A percentile compares a stretch with the other conserved stretches of the same genome.
Conservation (phyloP, 2,329 filamentous ascomycete species). For the Penicillium vulpinum region DNA sequence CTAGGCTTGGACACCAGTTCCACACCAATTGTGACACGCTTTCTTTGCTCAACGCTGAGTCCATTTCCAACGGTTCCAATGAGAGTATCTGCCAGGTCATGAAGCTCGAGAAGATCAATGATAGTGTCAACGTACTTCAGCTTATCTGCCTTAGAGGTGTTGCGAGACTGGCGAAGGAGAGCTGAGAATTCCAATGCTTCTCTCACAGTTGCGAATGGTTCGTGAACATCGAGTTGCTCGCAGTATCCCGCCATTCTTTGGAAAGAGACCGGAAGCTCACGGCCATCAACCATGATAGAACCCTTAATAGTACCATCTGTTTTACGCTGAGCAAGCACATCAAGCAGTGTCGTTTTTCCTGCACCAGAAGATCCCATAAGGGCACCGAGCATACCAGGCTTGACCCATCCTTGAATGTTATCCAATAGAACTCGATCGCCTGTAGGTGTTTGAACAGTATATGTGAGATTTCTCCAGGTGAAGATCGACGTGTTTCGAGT, state of each 20-base stretch:
- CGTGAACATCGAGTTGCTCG: conserved; percentile 67
- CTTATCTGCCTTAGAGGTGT: conserved; percentile 56
- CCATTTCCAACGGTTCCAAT: conserved; percentile 45
- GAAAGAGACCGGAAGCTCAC: conserved; percentile 58
- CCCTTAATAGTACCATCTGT: conserved; percentile 61
- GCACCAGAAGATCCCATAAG: conserved; percentile 77
- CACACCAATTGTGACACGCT: conserved; percentile 68
- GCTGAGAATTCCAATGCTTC: conserved; percentile 67
- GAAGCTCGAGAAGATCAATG: conserved; percentile 61
- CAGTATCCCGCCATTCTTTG: conserved; percentile 66
- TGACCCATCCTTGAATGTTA: conserved; percentile 71
- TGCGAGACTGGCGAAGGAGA: conserved; percentile 58
- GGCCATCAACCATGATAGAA: conserved; percentile 65
- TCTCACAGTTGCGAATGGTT: conserved; percentile 62
- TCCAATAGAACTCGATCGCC: conserved; percentile 60
- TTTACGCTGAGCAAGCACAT: conserved; percentile 70
- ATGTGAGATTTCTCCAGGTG: conserved; percentile 72
- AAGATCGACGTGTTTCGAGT: conserved; percentile 65
- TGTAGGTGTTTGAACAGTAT: conserved; percentile 62
- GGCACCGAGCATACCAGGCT: conserved; percentile 72
- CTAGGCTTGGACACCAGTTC: conserved; percentile 67
- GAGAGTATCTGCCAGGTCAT: conserved; percentile 63
- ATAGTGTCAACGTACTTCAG: conserved; percentile 63
- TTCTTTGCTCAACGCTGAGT: conserved; percentile 64
- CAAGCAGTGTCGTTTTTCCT: conserved; percentile 71